phyloP scores from a whole-genome alignment of 768 basidiomycete species.

The Russula sp. region DNA sequence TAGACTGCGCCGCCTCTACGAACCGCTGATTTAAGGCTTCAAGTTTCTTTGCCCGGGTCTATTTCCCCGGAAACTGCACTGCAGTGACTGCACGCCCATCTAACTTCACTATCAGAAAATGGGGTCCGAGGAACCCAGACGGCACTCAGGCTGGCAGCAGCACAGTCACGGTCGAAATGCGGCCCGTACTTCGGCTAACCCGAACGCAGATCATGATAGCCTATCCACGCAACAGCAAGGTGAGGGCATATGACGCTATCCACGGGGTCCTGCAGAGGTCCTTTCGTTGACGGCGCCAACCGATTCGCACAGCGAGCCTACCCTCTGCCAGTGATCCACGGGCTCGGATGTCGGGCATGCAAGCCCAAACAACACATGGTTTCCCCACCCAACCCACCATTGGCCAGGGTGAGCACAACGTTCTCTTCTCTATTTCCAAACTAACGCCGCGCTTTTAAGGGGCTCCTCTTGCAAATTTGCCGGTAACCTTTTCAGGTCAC shows the following conservation, averaged over 20 bases:
- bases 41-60: neutral
- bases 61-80: conserved; percentile 5
- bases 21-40: neutral
- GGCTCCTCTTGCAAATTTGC: too few relatives aligned
- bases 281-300: neutral
- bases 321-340: neutral
- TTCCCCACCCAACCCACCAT: neutral
- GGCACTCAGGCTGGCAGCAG: neutral
- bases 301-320: neutral
- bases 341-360: neutral
- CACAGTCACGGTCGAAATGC: neutral
- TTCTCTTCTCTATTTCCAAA: neutral
- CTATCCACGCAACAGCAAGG: neutral
- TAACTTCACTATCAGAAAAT: neutral
- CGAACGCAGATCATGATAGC: neutral
- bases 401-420: too few relatives aligned
- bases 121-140: neutral
- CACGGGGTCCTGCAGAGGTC: neutral
- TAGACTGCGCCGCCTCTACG: neutral
- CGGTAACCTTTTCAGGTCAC: too few relatives aligned
- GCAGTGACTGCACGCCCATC: too few relatives aligned
- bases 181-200: neutral
- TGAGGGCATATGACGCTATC: neutral
- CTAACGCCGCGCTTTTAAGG: neutral
- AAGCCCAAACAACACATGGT: neutral